Base-by-base conservation (phyloP, 495 filamentous ascomycete species). In the Lophiotrema nucula region DNA sequence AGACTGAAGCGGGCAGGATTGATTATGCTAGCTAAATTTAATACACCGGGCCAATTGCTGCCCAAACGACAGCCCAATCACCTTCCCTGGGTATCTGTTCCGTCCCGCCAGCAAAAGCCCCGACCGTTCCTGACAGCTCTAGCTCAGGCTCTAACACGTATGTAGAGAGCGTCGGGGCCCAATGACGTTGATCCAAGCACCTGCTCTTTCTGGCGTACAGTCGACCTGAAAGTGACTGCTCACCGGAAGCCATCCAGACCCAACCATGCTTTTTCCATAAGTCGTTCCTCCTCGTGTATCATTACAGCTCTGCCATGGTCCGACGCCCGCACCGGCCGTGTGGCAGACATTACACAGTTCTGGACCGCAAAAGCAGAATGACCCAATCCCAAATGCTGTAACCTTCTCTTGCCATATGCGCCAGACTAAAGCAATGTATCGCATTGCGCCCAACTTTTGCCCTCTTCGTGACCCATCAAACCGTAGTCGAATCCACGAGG, bases 331-430 rank as follows among this genome's bases (percentile, higher is more conserved):
- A 47, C 38, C 47, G 56, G 54, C 23, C 53, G 8, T 27, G 28
- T 19, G 45, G 19, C 28, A 35, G 35, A 21, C 27, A 49, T 49
- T 58, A 52, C 28, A 15, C 25, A 2, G 6, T 2, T 45, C 47
- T 58, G 24, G 47, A 31, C 38, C 45, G 56, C 47, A 59, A 59
- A 60, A 60, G 57, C 48, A 60, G 19, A 35, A 52, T 24, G 27
- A 22, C 37, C 48, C 25, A 43, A 10, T 18, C 35, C 19, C 5
- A n/a, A 60, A 58, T 50, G 35, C 45, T 35, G n/a, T 16, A 23
- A 33, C 38, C 28, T 15, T 11, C 28, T 28, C 5, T 41, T 16
- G 25, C 49, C n/a, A 45, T n/a, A 55, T 16, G 19, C 19, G n/a
- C 6, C 25, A 21, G 31, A 35, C 8, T 15, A 35, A 15, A 35